Conservation (phyloP, 495 filamentous ascomycete genomes). For the Alectoria sarmentosa region DNA sequence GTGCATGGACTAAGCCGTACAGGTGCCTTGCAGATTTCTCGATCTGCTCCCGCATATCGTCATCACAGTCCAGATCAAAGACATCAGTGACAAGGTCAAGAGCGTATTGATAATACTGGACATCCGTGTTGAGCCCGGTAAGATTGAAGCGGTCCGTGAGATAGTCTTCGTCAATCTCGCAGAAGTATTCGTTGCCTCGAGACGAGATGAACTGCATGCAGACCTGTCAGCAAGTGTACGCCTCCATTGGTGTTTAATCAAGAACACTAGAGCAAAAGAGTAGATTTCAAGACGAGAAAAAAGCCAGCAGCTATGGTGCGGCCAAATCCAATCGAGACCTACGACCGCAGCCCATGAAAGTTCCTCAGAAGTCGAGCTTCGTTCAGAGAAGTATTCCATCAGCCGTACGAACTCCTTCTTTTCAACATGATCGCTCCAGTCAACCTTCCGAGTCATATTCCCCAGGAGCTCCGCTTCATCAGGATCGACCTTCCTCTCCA, state of each 20-base stretch:
- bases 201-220: slow-evolving; percentile 82
- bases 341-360: neutral
- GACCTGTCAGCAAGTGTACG: slow-evolving; percentile 2
- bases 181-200: slow-evolving; percentile 97
- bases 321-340: neutral
- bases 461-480: neutral
- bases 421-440: neutral
- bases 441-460: neutral
- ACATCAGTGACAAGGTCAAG: slow-evolving; percentile 99
- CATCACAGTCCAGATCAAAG: slow-evolving; percentile 97
- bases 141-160: slow-evolving; percentile 97
- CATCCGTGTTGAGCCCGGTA: slow-evolving; percentile 93
- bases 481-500: neutral
- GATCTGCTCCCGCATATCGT: slow-evolving; percentile 95
- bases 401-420: neutral
- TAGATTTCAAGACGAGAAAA: neutral
- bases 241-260: neutral
- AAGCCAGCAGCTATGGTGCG: neutral
- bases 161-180: slow-evolving; percentile 99
- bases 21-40: slow-evolving; percentile 96
- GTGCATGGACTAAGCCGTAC: slow-evolving; percentile 92
- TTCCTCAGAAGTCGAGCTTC: neutral
- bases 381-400: neutral
- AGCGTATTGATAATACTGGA: slow-evolving; percentile 98
- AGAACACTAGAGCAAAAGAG: neutral